Evolutionary conservation across 768 basidiomycete genomes (phyloP), one percentile per base, ranked within the genome.

Genomic region (Hysterangium stoloniferum): DNA sequence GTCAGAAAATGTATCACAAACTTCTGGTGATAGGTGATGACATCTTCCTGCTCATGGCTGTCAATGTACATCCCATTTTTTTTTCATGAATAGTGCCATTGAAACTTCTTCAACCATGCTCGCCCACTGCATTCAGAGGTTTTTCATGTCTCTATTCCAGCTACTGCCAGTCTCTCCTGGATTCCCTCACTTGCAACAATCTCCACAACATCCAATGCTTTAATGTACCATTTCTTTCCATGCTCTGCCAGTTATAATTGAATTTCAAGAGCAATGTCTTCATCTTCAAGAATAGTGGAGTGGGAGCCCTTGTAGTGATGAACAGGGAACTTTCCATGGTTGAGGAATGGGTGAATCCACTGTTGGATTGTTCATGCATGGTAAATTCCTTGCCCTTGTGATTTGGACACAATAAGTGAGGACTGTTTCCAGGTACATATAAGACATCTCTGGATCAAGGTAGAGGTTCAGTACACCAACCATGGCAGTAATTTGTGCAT

Each of bases 371-470:
- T 64, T 4, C 56, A 55, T 27, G 64, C 67, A 57, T 63, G 63
- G 6, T 57, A 55, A 11, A 53, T 19, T 5, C 63, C 61, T 40
- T 60, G 54, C 1, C 64, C 64, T 19, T 53, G 49, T 17, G 62
- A 48, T 48, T 59, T 65, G 31, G 68, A 52, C 4, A 56, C 57
- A 52, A 67, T 17, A 40, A 64, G 17, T 3, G 68, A 71, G 11
- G 68, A 59, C 22, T 68, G 45, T 8, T 57, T 42, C 67, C 68
- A 69, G 15, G 66, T 58, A 40, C 60, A 69, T n/a, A 38, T 61
- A 69, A 0, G 56, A 56, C 1, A 67, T 45, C 12, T 62, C 52
- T 0, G 59, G 43, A 45, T 69, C 62, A 15, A 71, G 60, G 48
- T 67, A 68, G 1, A 71, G 48, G 54, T 67, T 68, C 19, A 69